Conservation (phyloP, 2,329 filamentous ascomycete genomes). For the Cadophora sp. region DNA sequence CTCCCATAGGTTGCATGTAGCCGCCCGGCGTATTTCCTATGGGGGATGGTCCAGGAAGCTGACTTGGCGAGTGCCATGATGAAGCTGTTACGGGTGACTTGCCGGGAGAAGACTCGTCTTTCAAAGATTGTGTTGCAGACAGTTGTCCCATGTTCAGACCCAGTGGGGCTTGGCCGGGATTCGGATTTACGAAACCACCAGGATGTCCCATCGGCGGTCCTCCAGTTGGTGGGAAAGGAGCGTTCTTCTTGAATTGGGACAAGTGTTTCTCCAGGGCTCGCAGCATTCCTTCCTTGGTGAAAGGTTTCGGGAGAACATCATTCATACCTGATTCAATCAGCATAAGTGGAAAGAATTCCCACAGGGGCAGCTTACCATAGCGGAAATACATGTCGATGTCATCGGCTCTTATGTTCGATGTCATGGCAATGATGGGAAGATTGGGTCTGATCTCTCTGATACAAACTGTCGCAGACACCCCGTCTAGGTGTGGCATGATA, state of each 20-base stretch:
- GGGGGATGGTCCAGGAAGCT: conserved; percentile 42
- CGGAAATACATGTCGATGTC: conserved; percentile 98
- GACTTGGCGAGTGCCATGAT: conserved; percentile 44
- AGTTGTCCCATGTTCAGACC: conserved; percentile 42
- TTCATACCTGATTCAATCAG: conserved; percentile 79
- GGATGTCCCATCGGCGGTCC: conserved; percentile 36
- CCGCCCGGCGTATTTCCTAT: conserved; percentile 34
- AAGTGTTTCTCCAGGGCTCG: conserved; percentile 90
- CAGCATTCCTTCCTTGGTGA: conserved; percentile 86
- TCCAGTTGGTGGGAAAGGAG: conserved; percentile 30
- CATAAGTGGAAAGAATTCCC: too few relatives aligned
- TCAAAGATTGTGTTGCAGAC: conserved; percentile 40
- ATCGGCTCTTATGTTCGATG: conserved; percentile 94
- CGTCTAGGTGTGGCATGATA: conserved; percentile 96
- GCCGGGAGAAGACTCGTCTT: conserved; percentile 44
- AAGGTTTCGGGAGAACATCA: conserved; percentile 95
- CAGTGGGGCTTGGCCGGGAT: conserved; percentile 34
- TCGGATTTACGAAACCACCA: conserved; percentile 38
- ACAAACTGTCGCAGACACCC: conserved; percentile 91
- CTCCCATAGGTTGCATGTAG: conserved; percentile 41
- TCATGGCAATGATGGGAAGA: conserved; percentile 96
- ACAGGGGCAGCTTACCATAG: conserved; percentile 72
- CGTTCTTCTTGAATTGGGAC: conserved; percentile 77
- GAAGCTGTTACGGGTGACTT: conserved; percentile 43
- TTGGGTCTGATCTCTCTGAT: conserved; percentile 86